Base-by-base conservation (phyloP, 345 rosid genomes). In the Populus euphratica region DNA sequence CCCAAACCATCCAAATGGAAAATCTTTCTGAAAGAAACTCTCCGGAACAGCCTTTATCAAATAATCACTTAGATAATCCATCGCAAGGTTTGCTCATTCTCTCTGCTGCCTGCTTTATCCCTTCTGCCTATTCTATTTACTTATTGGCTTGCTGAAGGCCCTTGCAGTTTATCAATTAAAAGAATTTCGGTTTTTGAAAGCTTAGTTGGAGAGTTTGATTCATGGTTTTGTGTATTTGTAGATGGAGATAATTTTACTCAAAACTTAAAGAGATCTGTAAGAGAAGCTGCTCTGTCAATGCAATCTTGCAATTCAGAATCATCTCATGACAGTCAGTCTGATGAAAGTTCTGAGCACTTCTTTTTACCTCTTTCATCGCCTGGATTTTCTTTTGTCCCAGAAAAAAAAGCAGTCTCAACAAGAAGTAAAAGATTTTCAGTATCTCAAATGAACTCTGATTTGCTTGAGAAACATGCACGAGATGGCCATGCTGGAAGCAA, bases 211-310 rank as follows among this genome's bases (percentile, higher is more conserved):
- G 70, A 62, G 76, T 72, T 64, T 76, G 80, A 76, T 66, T 66
- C 33, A 69, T 44, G 66, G 71, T 69, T 39, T 80, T 73, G 63
- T 82, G 70, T 82, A 23, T 73, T 80, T 90, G 87, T 91, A 96
- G 99, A 90, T 81, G 75, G 85, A 54, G 93, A 87, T 76, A 79
- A 77, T 75, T 88, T 84, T 85, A 85, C 90, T 74, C 92, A 89
- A 80, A 89, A 88, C 86, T 86, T 96, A 78, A 96, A 89, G 90
- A 91, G 92, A 81, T 92, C 99, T 76, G 99, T 96, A 20, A 83
- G 99, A 78, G 97, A 92, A 89, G 94, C 95, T 47, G 99, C 99
- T 44, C 59, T 96, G 56, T 83, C 91, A 27, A 80, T 82, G 81
- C 90, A 86, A 72, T 86, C 90, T 67, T 81, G 89, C 83, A 86